phyloP scores from a whole-genome alignment of 129 eudicot species.

The Ambrosia trifida region DNA sequence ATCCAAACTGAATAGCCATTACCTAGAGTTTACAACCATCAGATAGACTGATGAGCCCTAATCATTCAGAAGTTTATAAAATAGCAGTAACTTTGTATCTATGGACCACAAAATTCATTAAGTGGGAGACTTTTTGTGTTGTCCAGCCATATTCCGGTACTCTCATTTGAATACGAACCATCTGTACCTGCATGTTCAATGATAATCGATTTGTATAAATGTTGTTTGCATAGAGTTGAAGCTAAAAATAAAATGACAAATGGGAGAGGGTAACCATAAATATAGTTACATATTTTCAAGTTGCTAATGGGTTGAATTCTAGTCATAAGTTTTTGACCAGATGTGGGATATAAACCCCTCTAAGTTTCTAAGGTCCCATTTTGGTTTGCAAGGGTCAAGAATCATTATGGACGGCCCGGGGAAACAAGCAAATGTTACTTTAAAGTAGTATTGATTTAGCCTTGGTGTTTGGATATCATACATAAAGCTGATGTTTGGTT shows the following conservation, averaged over 20 bases:
- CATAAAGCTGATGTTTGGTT: too few relatives aligned
- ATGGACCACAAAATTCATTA: slow-evolving; percentile 71
- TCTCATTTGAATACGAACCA: slow-evolving; percentile 65
- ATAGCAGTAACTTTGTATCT: slow-evolving; percentile 57
- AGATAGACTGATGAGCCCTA: slow-evolving; percentile 11
- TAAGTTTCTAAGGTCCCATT: slow-evolving; percentile 1
- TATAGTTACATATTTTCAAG: background rate
- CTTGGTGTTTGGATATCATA: too few relatives aligned
- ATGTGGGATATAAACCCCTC: background rate
- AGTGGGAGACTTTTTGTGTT: slow-evolving; percentile 77
- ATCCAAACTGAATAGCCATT: slow-evolving; percentile 64
- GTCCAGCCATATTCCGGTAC: slow-evolving; percentile 81
- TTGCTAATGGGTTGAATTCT: too few relatives aligned
- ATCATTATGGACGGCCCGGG: too few relatives aligned
- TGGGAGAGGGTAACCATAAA: background rate
- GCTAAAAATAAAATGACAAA: background rate
- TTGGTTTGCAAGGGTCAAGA: background rate
- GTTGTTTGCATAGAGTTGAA: background rate
- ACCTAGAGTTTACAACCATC: slow-evolving; percentile 37
- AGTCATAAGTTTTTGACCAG: too few relatives aligned
- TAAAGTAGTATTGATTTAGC: too few relatives aligned
- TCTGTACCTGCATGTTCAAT: slow-evolving; percentile 53
- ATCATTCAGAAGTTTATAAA: slow-evolving; percentile 14
- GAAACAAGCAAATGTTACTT: too few relatives aligned
- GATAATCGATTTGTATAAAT: slow-evolving; percentile 6